Conservation (phyloP, 441 rosid species). For the Iberis amara region DNA sequence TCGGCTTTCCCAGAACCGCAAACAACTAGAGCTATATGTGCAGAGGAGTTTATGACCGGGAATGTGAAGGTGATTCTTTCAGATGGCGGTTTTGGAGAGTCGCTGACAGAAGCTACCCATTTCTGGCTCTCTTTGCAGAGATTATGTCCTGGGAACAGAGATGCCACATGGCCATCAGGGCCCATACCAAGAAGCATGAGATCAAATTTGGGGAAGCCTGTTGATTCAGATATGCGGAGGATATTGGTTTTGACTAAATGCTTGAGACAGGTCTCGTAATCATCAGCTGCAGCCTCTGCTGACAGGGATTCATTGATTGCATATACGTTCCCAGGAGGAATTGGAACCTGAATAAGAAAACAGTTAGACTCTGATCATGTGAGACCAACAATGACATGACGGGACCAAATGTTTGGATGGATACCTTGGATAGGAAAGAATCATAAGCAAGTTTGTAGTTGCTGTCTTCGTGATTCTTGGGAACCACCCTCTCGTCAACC, state of each 20-base stretch:
- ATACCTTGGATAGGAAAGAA: conserved; percentile 65
- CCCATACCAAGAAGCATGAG: conserved; percentile 85
- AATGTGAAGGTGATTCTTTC: conserved; percentile 76
- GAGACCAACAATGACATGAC: not conserved
- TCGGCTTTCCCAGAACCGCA: conserved; percentile 63
- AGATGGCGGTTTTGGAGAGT: conserved; percentile 84
- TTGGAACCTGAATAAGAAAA: conserved; percentile 43
- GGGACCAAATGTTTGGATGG: not conserved
- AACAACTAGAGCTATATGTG: conserved; percentile 58
- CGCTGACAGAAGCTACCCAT: conserved; percentile 69
- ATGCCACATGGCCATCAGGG: conserved; percentile 86
- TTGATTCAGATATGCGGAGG: conserved; percentile 37
- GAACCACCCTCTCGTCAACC: conserved; percentile 93
- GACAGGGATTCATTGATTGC: conserved; percentile 70
- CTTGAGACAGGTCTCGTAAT: conserved; percentile 66
- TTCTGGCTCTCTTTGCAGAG: conserved; percentile 55
- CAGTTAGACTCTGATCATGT: not conserved
- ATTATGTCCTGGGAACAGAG: conserved; percentile 70
- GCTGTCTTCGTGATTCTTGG: conserved; percentile 71
- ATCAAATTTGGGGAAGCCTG: conserved; percentile 73
- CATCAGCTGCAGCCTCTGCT: conserved; percentile 75
- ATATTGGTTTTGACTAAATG: conserved; percentile 41
- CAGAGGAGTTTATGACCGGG: conserved; percentile 78
- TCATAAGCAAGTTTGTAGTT: conserved; percentile 82
- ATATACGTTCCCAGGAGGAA: conserved; percentile 60